Evolutionary conservation across 208 protist genomes (phyloP).

Genomic region (Trypanosoma congolense): DNA sequence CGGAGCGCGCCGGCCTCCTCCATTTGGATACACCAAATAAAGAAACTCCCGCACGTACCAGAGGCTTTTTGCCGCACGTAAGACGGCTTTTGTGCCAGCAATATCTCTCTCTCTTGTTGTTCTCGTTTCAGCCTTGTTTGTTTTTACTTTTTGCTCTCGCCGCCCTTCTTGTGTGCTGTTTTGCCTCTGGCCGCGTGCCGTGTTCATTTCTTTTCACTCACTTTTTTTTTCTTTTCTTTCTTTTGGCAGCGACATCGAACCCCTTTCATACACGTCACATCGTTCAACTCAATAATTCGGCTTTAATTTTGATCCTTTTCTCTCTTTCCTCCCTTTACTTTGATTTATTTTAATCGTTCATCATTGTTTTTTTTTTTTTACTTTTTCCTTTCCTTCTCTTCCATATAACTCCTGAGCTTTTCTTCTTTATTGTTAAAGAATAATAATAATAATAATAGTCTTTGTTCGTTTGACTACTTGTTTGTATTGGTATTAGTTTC

Average conservation of each 20-base stretch:
- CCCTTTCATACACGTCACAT: no score
- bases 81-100: no score
- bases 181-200: neutral
- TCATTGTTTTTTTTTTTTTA: conserved; percentile 16
- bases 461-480: neutral
- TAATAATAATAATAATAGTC: neutral
- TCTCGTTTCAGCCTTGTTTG: conserved; percentile 13
- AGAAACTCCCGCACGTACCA: no score
- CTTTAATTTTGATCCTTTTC: conserved; percentile 16
- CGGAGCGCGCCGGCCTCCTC: no score
- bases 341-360: neutral
- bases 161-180: neutral
- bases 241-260: conserved; percentile 3
- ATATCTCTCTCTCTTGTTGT: conserved; percentile 4
- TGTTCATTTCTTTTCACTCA: conserved; percentile 10
- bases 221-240: conserved; percentile 1
- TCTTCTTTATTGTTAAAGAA: conserved; percentile 11
- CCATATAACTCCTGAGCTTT: no score
- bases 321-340: conserved; percentile 5
- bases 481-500: neutral
- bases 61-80: no score
- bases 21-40: no score
- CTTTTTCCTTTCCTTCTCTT: conserved; percentile 20
- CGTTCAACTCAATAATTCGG: no score
- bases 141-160: neutral